Evolutionary conservation across 2,329 filamentous ascomycete genomes (phyloP), one percentile per base, ranked within the genome.

Genomic region (Cladorrhinum sp.): DNA sequence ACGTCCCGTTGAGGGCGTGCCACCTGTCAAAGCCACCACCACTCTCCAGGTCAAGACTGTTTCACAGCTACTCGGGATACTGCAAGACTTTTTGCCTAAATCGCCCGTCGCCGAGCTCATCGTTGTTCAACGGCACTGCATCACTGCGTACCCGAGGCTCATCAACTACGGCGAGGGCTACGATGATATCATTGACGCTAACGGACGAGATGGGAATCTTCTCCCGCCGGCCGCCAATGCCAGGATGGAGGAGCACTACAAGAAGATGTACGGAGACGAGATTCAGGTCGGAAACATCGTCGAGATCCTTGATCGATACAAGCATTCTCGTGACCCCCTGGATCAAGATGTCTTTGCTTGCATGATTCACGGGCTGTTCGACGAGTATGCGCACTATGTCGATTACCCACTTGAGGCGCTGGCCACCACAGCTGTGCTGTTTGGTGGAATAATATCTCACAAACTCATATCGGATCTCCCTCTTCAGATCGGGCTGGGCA

Each of bases 301-400:
- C 56, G 87, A 90, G 64, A 85, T 92, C 42, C 84, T 99, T 70
- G 88, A 92, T 65, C 84, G 85, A 59, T 96, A 96, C 77, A 98
- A 99, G 73, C 87, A 87, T 59, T 98, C 96, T 0, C 86, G 86
- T 53, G 90, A 95, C 62, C 83, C 91, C 1, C 79, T 88, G 16
- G 92, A 97, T 63, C 95, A 98, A 73, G 95, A 99, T 72, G 84
- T 97, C 6, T 99, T 99, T 73, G 91, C 94, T 14, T 97, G 94
- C 77, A 99, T 99, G 92, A 96, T 99, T 36, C 93, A 97, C 70
- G 95, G 95, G 0, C 80, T 99, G 3, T 97, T 99, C 69, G 95
- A 99, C 69, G 95, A 99, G 77, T 99, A 97, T 73, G 89, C 89
- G 59, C 96, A 96, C 71, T 99, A 97, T 73, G 86, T 90, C 46